These are phyloP conservation scores for Achlya hypogyna DNA, from an alignment of 352 stramenopile species.

Conservation along the genomic window DNA sequence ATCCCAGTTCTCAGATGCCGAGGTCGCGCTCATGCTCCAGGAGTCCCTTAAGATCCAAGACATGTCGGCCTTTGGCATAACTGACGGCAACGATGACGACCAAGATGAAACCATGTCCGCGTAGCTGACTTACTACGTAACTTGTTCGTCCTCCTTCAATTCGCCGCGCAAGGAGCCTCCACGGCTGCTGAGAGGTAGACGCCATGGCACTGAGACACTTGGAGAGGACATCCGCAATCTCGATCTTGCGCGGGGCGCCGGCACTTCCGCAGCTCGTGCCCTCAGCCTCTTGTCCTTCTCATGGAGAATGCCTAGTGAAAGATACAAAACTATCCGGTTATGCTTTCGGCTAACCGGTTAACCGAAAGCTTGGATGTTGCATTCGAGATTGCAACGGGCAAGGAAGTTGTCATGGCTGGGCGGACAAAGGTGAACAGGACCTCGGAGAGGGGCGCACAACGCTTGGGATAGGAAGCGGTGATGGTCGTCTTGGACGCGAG, in stretches of 20 bases:
- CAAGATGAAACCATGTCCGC: neutral
- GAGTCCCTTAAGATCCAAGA: slow-evolving; percentile 37
- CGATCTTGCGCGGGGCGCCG: too few species aligned
- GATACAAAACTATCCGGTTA: too few species aligned
- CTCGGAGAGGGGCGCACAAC: neutral
- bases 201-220: too few species aligned
- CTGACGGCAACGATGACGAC: neutral
- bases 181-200: too few species aligned
- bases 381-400: neutral
- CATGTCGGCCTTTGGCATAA: slow-evolving; percentile 16
- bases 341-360: too few species aligned
- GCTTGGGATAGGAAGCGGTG: slow-evolving; percentile 38
- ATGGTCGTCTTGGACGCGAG: slow-evolving; percentile 62
- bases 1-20: slow-evolving; percentile 37
- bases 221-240: too few species aligned
- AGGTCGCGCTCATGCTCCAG: slow-evolving; percentile 59
- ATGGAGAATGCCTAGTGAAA: too few species aligned
- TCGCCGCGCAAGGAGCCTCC: too few species aligned
- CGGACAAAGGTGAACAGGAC: neutral
- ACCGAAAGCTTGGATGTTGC: neutral
- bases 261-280: too few species aligned
- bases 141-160: too few species aligned
- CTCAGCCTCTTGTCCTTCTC: too few species aligned
- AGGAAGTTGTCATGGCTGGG: neutral
- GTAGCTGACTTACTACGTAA: too few species aligned